These are phyloP conservation scores for Neofusicoccum umdonicola DNA, from an alignment of 2,329 filamentous ascomycete genomes.

Conservation along the genomic window DNA sequence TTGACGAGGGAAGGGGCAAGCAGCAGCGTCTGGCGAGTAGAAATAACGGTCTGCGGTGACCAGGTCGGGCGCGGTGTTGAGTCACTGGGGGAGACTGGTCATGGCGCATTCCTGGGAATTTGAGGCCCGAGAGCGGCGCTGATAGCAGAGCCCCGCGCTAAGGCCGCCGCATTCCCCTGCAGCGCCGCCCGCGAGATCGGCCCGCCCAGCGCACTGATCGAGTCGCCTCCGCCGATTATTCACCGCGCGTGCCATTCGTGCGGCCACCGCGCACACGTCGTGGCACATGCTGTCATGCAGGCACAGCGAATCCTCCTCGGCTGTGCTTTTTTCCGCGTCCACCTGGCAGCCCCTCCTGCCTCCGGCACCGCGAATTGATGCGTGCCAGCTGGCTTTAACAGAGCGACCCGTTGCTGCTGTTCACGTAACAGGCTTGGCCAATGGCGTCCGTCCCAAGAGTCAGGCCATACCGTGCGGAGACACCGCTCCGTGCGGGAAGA, in stretches of 20 bases:
- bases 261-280: neutral
- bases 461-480: neutral
- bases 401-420: too few species aligned
- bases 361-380: neutral
- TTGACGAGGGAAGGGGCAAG: neutral
- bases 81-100: constrained; percentile 11
- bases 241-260: neutral
- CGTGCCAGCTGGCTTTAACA: neutral
- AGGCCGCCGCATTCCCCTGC: neutral
- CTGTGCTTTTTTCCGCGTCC: neutral
- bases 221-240: neutral
- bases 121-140: constrained; percentile 9
- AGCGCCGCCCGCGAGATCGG: constrained; percentile 6
- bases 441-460: neutral
- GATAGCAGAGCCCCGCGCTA: constrained; percentile 14
- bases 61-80: neutral
- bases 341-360: neutral
- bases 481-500: neutral
- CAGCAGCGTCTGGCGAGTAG: constrained; percentile 11
- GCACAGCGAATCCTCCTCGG: neutral
- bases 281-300: neutral
- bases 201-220: neutral
- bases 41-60: neutral
- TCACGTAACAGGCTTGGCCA: neutral
- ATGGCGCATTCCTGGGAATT: neutral